Conservation (phyloP, 305 asterid genomes). For the Plantago rigida region DNA sequence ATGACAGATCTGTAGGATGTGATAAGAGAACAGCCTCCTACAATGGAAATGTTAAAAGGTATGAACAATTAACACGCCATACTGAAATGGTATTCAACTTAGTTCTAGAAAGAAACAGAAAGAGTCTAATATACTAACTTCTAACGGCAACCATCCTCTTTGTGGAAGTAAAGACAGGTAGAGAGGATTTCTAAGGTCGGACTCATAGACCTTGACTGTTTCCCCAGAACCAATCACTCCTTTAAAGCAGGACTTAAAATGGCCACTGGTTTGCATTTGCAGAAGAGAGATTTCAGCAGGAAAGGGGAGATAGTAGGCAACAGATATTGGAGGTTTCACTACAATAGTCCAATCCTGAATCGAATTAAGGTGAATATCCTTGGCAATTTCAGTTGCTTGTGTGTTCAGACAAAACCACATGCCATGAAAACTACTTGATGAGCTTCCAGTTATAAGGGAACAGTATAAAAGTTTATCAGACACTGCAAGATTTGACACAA, state of each 20-base stretch:
- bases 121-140: conserved; percentile 41
- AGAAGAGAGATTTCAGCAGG: conserved; percentile 79
- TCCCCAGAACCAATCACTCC: conserved; percentile 78
- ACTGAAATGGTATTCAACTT: conserved; percentile 2
- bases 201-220: conserved; percentile 59
- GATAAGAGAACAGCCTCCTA: conserved; percentile 87
- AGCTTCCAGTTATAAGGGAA: conserved; percentile 54
- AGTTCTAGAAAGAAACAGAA: conserved; percentile 13
- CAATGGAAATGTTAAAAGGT: conserved; percentile 20
- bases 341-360: conserved; percentile 78
- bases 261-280: conserved; percentile 83
- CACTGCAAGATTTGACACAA: conserved; percentile 54
- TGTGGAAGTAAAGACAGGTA: conserved; percentile 86
- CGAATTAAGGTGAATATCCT: conserved; percentile 58
- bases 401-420: conserved; percentile 78
- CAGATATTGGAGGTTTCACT: conserved; percentile 63
- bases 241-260: conserved; percentile 62
- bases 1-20: conserved; percentile 56
- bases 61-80: conserved; percentile 24
- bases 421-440: conserved; percentile 53
- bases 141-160: conserved; percentile 83
- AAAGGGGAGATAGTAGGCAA: conserved; percentile 79
- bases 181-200: conserved; percentile 73
- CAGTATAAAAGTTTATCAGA: conserved; percentile 65
- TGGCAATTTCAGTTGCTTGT: conserved; percentile 75